A percentile compares a stretch with the other conserved stretches of the same genome.
Conservation (phyloP, 306 rosid species). For the Trifolium dubium region DNA sequence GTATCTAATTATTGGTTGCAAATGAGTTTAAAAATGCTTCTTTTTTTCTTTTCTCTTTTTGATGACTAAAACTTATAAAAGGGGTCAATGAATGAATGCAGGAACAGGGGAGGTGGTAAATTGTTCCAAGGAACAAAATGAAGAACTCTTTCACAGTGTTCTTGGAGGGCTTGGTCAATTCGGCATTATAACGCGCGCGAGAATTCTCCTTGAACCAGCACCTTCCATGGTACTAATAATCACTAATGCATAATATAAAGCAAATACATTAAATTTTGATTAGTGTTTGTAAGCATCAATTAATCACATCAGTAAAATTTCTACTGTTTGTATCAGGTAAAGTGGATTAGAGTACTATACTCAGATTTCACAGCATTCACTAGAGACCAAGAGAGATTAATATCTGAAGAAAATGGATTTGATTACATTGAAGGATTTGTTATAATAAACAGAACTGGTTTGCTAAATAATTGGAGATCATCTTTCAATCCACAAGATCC, state of each 20-base stretch:
- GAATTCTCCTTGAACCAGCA: constrained; percentile 82
- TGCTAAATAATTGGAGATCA: constrained; percentile 91
- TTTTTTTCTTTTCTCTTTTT: constrained; percentile 10
- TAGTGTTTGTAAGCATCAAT: constrained; percentile 1
- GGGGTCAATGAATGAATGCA: constrained; percentile 50
- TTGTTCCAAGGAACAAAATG: constrained; percentile 76
- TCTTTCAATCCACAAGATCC: constrained; percentile 92
- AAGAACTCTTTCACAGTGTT: constrained; percentile 81
- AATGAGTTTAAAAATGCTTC: neutral
- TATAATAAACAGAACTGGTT: constrained; percentile 86
- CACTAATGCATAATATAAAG: constrained; percentile 26
- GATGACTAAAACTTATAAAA: constrained; percentile 1
- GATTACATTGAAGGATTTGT: constrained; percentile 94
- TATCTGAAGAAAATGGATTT: constrained; percentile 63
- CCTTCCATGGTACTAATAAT: constrained; percentile 62
- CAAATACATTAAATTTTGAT: constrained; percentile 19
- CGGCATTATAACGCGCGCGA: constrained; percentile 89
- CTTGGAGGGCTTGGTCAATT: constrained; percentile 99
- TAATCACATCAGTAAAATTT: neutral
- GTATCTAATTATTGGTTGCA: neutral
- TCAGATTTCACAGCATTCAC: constrained; percentile 61
- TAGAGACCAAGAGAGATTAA: constrained; percentile 79
- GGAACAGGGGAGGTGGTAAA: constrained; percentile 86
- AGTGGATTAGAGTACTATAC: constrained; percentile 71
- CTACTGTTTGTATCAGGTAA: constrained; percentile 43